Evolutionary conservation across 1,284 basidiomycete genomes (phyloP).

Genomic region (Sutorius eximius): DNA sequence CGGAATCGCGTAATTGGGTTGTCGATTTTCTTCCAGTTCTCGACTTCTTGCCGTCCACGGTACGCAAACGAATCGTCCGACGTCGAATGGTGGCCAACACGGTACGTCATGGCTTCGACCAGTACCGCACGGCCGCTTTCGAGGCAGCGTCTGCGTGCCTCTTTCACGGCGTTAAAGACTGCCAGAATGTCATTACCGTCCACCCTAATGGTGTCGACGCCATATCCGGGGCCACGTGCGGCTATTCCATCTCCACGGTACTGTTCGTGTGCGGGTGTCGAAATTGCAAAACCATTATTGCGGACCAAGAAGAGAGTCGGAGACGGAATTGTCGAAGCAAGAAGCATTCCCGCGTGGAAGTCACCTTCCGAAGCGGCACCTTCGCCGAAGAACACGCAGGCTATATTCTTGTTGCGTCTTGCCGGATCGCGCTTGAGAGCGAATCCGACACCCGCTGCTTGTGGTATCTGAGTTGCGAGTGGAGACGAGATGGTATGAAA

Average conservation of each 20-base stretch:
- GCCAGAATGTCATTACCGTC: conserved; percentile 95
- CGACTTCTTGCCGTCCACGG: conserved; percentile 80
- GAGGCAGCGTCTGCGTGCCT: conserved; percentile 77
- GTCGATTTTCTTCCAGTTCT: conserved; percentile 83
- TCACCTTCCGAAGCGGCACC: conserved; percentile 79
- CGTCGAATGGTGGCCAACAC: conserved; percentile 93
- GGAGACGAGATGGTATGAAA: conserved; percentile 95
- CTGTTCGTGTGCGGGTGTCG: conserved; percentile 88
- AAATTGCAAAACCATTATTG: conserved; percentile 94
- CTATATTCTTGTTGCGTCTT: conserved; percentile 74
- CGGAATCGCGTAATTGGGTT: conserved; percentile 88
- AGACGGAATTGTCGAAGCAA: conserved; percentile 73
- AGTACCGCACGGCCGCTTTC: conserved; percentile 82
- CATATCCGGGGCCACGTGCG: conserved; percentile 90
- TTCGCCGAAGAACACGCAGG: conserved; percentile 90
- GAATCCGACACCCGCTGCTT: conserved; percentile 92
- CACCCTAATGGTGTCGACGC: conserved; percentile 86
- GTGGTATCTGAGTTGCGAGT: conserved; percentile 94
- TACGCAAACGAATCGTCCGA: conserved; percentile 95
- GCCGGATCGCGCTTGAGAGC: conserved; percentile 80
- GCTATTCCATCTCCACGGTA: conserved; percentile 94
- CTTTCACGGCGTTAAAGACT: conserved; percentile 78
- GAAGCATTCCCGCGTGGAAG: conserved; percentile 75
- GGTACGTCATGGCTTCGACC: conserved; percentile 91
- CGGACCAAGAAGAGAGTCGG: conserved; percentile 77